Evolutionary conservation across 345 rosid species (phyloP), one percentile per base, ranked within the genome.

Genomic region (Excoecaria cochinchinensis): DNA sequence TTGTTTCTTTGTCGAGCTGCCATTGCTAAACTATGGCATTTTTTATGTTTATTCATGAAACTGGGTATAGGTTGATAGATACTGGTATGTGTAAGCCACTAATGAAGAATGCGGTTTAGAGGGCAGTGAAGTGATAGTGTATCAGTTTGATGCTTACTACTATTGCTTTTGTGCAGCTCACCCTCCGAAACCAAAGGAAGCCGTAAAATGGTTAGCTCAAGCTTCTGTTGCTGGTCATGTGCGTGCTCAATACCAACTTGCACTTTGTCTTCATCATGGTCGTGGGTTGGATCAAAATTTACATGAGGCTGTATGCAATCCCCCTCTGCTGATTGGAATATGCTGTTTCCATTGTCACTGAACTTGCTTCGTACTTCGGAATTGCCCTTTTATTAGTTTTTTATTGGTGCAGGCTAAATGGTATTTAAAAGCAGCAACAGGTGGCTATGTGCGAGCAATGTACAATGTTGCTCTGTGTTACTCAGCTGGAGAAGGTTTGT

Each of bases 401-500:
- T 39, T 40, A 3, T 57, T 73, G 19, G 38, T 48, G 65, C 84
- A 93, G 99, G 90, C 89, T 68, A 84, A 69, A 79, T 95, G 91
- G 97, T 93, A 90, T 82, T 79, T 86, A 55, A 86, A 89, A 82
- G 97, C 98, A 38, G 99, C 98, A 25, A 87, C 84, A 72, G 97
- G 97, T 39, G 99, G 98, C 1, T 91, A 91, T 74, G 87, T 78
- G 48, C 87, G 97, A 59, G 99, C 99, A 3, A 95, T 93, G 99
- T 93, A 95, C 85, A 91, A 89, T 74, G 73, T 83, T 47, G 88
- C 97, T 1, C 87, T 90, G 19, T 91, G 99, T 80, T 90, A 90
- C 60, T 87, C 87, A 1, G 78, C 77, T 73, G 98, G 99, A 11
- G 92, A 95, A 87, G 98, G 99, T 39, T 81, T 95, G 66, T 70